Evolutionary conservation across 345 rosid genomes (phyloP).

Genomic region (Linum tenue): DNA sequence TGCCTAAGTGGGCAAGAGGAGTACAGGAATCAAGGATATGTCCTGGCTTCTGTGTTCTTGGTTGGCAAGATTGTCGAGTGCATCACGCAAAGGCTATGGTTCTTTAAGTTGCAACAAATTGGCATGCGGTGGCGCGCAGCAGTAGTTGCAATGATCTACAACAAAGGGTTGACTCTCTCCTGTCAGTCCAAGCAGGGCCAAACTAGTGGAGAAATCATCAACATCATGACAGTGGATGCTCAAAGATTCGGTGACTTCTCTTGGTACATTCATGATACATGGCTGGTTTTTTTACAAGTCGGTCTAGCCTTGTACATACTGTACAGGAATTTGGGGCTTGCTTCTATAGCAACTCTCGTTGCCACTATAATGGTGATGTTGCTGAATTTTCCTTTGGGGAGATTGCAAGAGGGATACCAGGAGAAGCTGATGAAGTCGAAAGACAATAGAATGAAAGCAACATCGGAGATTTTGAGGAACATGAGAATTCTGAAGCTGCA

Average conservation of each 20-base stretch:
- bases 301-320: slow-evolving; percentile 44
- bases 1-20: slow-evolving; percentile 39
- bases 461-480: slow-evolving; percentile 55
- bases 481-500: slow-evolving; percentile 78
- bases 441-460: slow-evolving; percentile 54
- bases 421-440: slow-evolving; percentile 64
- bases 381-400: slow-evolving; percentile 45
- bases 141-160: slow-evolving; percentile 46
- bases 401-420: slow-evolving; percentile 52
- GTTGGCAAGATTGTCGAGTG: slow-evolving; percentile 54
- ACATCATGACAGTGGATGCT: slow-evolving; percentile 62
- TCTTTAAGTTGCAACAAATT: slow-evolving; percentile 41
- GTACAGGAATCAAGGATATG: slow-evolving; percentile 44
- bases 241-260: slow-evolving; percentile 45
- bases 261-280: slow-evolving; percentile 54
- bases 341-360: slow-evolving; percentile 42
- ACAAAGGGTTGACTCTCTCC: slow-evolving; percentile 54
- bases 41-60: slow-evolving; percentile 44
- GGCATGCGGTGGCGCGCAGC: slow-evolving; percentile 46
- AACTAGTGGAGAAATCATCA: slow-evolving; percentile 66
- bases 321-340: slow-evolving; percentile 53
- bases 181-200: slow-evolving; percentile 42
- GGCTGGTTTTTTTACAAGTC: slow-evolving; percentile 49
- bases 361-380: slow-evolving; percentile 51
- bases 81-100: slow-evolving; percentile 44